A percentile compares a stretch with the other conserved stretches of the same genome.
Evolutionary conservation across 805 yeast species (phyloP).

Genomic region (Isabelozyma gotoi): DNA sequence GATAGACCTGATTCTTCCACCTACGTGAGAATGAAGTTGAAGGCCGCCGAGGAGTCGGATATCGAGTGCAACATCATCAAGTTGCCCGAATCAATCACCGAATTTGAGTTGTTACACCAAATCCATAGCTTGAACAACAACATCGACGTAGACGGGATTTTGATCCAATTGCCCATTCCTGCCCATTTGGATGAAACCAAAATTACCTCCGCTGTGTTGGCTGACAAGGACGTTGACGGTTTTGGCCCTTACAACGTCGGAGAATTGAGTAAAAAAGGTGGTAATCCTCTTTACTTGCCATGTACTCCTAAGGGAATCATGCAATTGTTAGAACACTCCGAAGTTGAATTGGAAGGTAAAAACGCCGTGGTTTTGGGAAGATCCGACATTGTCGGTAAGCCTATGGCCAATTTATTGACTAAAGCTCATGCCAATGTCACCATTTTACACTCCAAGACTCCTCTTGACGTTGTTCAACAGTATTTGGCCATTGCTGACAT

Average conservation of each 20-base stretch:
- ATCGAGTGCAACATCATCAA: slow-evolving; percentile 60
- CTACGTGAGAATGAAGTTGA: slow-evolving; percentile 76
- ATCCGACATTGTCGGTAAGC: slow-evolving; percentile 84
- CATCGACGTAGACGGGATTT: slow-evolving; percentile 62
- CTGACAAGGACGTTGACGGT: slow-evolving; percentile 80
- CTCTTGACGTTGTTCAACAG: slow-evolving; percentile 45
- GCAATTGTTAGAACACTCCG: slow-evolving; percentile 57
- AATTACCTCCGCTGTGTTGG: slow-evolving; percentile 64
- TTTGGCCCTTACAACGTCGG: slow-evolving; percentile 78
- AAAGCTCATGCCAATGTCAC: slow-evolving; percentile 78
- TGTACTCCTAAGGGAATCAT: slow-evolving; percentile 85
- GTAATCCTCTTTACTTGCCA: slow-evolving; percentile 69
- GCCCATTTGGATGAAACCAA: slow-evolving; percentile 63
- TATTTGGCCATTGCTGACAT: slow-evolving; percentile 65
- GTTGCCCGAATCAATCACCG: slow-evolving; percentile 55
- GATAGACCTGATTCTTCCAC: slow-evolving; percentile 76
- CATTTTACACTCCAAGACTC: slow-evolving; percentile 66
- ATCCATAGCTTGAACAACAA: slow-evolving; percentile 60
- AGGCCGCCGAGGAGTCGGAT: slow-evolving; percentile 72
- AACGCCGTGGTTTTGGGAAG: slow-evolving; percentile 84
- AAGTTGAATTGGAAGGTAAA: slow-evolving; percentile 58
- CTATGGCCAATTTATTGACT: slow-evolving; percentile 69
- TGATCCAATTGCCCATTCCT: slow-evolving; percentile 79
- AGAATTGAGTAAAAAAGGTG: slow-evolving; percentile 71
- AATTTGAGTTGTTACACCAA: slow-evolving; percentile 52